Evolutionary conservation across 352 stramenopile genomes (phyloP).

Genomic region (Plasmopara viticola): DNA sequence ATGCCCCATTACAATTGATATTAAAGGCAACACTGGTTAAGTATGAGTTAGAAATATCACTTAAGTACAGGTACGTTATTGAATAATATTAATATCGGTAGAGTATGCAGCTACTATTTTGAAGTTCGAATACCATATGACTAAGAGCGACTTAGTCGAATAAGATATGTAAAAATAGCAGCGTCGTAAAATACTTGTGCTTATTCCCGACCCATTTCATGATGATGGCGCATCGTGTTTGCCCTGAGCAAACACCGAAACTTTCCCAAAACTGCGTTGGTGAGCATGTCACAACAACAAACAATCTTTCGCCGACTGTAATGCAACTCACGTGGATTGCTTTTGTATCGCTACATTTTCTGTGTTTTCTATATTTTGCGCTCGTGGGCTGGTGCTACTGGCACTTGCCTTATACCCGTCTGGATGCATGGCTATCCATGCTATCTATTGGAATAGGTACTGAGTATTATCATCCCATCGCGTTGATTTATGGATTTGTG

Average conservation of each 20-base stretch:
- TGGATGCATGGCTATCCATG: constrained; percentile 25
- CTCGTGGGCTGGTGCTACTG: constrained; percentile 20
- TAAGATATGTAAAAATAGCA: background rate
- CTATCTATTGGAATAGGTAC: constrained; percentile 21
- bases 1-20: too few species aligned
- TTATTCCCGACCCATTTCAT: background rate
- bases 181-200: background rate
- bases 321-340: constrained; percentile 13
- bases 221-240: constrained; percentile 11
- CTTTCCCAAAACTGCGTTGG: constrained; percentile 12
- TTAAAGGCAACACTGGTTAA: too few species aligned
- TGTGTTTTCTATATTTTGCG: constrained; percentile 25
- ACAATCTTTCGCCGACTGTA: constrained; percentile 15
- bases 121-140: too few species aligned
- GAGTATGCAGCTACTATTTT: too few species aligned
- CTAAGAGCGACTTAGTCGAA: too few species aligned
- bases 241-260: background rate
- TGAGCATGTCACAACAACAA: constrained; percentile 5
- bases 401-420: constrained; percentile 19
- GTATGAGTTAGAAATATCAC: too few species aligned
- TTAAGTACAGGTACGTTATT: too few species aligned
- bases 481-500: constrained; percentile 8
- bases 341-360: constrained; percentile 20
- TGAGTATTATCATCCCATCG: constrained; percentile 12
- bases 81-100: too few species aligned